Evolutionary conservation across 305 asterid genomes (phyloP).

Genomic region (Fraxinus baroniana): DNA sequence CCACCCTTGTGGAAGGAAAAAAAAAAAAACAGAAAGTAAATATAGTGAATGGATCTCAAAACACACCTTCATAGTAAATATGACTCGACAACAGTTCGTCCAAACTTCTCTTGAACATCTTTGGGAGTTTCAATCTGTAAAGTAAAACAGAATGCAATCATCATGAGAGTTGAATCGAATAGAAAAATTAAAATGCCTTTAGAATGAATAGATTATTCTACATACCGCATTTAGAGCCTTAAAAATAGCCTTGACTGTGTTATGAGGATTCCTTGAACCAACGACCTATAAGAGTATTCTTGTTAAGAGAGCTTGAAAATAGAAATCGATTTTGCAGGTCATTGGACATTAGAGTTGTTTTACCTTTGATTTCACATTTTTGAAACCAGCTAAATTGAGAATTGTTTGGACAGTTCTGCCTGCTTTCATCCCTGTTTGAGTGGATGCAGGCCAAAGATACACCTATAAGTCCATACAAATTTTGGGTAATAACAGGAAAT

Average conservation of each 20-base stretch:
- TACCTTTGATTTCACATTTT: conserved; percentile 93
- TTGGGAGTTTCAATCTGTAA: conserved; percentile 80
- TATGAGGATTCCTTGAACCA: conserved; percentile 91
- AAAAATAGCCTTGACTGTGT: conserved; percentile 87
- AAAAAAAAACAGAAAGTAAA: too few relatives aligned
- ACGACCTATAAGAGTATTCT: conserved; percentile 51
- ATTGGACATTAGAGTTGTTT: neutral
- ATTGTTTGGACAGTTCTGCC: conserved; percentile 79
- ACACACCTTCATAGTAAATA: conserved; percentile 53
- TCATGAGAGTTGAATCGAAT: conserved; percentile 10
- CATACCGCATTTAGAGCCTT: conserved; percentile 88
- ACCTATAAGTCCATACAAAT: conserved; percentile 42
- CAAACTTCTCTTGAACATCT: conserved; percentile 85
- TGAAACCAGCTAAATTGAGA: conserved; percentile 80
- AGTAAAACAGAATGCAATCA: conserved; percentile 14
- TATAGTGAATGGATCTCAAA: neutral
- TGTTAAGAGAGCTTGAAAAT: conserved; percentile 20
- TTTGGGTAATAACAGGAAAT: neutral
- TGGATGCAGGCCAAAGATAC: conserved; percentile 91
- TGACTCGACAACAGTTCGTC: conserved; percentile 90
- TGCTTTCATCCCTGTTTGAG: conserved; percentile 84
- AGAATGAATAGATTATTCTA: conserved; percentile 18
- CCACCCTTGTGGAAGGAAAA: neutral
- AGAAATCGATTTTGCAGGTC: neutral
- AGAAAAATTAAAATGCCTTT: neutral